Evolutionary conservation across 2,329 filamentous ascomycete species (phyloP), one percentile per base, ranked within the genome.

Genomic region (Mycosphaerelloides madeirae): DNA sequence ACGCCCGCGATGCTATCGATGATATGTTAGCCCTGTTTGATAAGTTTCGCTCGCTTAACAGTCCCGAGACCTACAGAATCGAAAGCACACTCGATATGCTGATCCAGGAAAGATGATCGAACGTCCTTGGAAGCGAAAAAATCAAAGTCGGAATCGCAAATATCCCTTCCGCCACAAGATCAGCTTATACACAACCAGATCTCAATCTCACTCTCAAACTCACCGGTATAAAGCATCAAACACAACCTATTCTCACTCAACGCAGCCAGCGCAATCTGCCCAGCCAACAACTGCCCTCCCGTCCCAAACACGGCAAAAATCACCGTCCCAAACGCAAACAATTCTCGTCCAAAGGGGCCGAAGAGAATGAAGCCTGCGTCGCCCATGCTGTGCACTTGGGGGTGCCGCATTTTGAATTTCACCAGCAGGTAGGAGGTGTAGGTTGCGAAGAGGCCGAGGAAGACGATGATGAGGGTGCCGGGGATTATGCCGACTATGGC

Each of bases 401-500:
- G 64, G 45, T 65, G 62, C 13, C 60, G 52, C 29, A 66, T 48
- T 60, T 64, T 63, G 64, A 72, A 72, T 9, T 32, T 37, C 28
- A 76, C 71, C 7, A 76, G 64, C 14, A 75, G 55, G 60, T 66
- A 74, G 19, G 68, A 69, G 1, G 74, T 77, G 53, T 75, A 78
- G 2, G 73, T 71, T 1, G 73, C 73, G 43, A 77, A 76, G 7
- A 68, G 55, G 25, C 74, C 74, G 7, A 77, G 66, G 53, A 76
- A 75, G 16, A 71, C 49, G 47, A 77, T 76, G 28, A 76, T 60
- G 34, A 76, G 61, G n/a, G 76, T 58, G 5, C 75, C 74, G 0
- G 75, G 75, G 2, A 76, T 71, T 37, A 77, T 64, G 16, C 75
- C 75, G 11, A 78, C 73, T 2, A 71, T 69, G 1, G 74, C 74